Conservation (phyloP, 2,329 filamentous ascomycete species). For the Falciphora oryzae region DNA sequence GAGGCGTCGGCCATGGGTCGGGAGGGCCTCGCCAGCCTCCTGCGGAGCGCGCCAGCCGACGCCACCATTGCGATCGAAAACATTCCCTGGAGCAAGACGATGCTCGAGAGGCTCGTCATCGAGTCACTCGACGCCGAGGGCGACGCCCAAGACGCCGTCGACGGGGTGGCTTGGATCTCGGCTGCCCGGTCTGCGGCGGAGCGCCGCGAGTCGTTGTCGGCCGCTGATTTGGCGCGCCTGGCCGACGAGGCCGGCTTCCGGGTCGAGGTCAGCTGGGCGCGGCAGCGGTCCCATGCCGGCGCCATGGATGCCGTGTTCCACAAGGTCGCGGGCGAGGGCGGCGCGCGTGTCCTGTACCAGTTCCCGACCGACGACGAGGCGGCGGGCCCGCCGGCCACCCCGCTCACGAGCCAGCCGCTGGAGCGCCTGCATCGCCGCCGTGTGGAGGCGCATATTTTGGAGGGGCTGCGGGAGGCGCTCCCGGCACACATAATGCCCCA, state of each 20-base stretch:
- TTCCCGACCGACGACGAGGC: not conserved
- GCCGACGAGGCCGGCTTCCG: not conserved
- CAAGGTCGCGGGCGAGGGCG: not conserved
- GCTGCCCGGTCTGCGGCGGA: not conserved
- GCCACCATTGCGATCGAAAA: not conserved
- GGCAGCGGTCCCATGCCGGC: not conserved
- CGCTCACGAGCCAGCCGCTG: not conserved
- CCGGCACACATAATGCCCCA: constrained; percentile 56
- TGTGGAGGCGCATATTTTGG: not conserved
- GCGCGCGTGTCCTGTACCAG: not conserved
- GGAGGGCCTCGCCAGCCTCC: not conserved
- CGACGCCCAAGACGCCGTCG: not conserved
- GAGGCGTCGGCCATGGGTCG: not conserved
- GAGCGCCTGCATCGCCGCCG: not conserved
- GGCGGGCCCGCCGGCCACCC: not conserved
- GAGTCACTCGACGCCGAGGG: not conserved
- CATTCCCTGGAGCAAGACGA: not conserved
- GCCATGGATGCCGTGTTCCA: constrained; percentile 1
- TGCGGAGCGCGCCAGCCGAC: not conserved
- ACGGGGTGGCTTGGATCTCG: not conserved
- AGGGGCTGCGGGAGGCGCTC: constrained; percentile 27
- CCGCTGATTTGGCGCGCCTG: not conserved
- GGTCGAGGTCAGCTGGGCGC: constrained; percentile 2
- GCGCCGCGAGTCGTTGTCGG: not conserved
- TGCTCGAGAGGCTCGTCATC: not conserved